Evolutionary conservation across 2,329 filamentous ascomycete species (phyloP).

Genomic region (Monilinia fructigena): DNA sequence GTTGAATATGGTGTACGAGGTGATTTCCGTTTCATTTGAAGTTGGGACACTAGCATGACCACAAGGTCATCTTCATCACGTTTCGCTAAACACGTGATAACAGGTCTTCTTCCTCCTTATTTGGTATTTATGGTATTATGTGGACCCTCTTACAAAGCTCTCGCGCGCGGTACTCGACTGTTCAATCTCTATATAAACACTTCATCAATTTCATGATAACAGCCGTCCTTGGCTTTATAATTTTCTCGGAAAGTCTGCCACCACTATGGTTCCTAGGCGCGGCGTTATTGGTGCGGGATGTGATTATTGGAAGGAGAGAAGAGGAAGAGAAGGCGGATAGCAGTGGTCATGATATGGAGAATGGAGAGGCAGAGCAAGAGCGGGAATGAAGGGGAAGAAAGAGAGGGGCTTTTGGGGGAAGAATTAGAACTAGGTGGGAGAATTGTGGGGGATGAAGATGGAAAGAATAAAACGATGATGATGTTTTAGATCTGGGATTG

Average conservation of each 20-base stretch:
- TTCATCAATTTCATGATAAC: slow-evolving; percentile 76
- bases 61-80: not conserved
- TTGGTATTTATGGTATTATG: slow-evolving; percentile 52
- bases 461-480: slow-evolving; percentile 29
- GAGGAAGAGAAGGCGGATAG: slow-evolving; percentile 44
- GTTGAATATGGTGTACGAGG: slow-evolving; percentile 53
- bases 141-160: slow-evolving; percentile 77
- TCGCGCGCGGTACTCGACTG: slow-evolving; percentile 74
- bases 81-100: not conserved
- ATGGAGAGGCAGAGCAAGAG: slow-evolving; percentile 24
- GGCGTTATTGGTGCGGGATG: slow-evolving; percentile 67
- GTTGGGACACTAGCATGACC: not conserved
- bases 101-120: slow-evolving; percentile 26
- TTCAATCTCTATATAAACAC: slow-evolving; percentile 82
- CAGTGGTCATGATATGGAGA: slow-evolving; percentile 23
- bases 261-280: slow-evolving; percentile 77
- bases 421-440: slow-evolving; percentile 30
- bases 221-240: slow-evolving; percentile 64
- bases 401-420: slow-evolving; percentile 21
- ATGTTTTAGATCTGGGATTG: slow-evolving; percentile 33
- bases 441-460: slow-evolving; percentile 23
- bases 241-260: slow-evolving; percentile 71
- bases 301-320: slow-evolving; percentile 72
- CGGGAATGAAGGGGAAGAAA: slow-evolving; percentile 23
- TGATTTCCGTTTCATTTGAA: slow-evolving; percentile 38